Evolutionary conservation across 805 yeast species (phyloP).

Genomic region (Priceomyces castillae): DNA sequence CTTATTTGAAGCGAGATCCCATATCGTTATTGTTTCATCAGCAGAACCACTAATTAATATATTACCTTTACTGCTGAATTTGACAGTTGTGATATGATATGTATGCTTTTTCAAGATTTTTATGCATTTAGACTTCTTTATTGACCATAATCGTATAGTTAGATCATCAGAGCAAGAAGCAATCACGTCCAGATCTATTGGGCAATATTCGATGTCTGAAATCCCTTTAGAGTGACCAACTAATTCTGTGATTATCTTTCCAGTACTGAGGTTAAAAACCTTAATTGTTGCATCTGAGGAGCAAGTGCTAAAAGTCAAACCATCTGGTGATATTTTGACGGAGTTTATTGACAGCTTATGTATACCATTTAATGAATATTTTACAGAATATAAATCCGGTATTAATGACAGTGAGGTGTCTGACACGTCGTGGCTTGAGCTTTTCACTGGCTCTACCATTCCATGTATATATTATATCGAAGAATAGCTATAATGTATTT

Average conservation of each 20-base stretch:
- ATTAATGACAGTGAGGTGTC: not conserved
- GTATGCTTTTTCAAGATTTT: conserved; percentile 72
- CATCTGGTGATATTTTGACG: conserved; percentile 62
- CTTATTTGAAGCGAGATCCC: conserved; percentile 77
- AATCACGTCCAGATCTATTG: conserved; percentile 59
- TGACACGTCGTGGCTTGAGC: not conserved
- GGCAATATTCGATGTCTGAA: conserved; percentile 75
- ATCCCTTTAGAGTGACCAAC: conserved; percentile 69
- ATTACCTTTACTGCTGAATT: conserved; percentile 73
- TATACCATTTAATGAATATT: conserved; percentile 3
- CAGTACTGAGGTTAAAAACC: conserved; percentile 23
- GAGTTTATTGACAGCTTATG: conserved; percentile 32
- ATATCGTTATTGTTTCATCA: conserved; percentile 86
- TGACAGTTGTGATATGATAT: conserved; percentile 72
- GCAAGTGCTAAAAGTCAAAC: conserved; percentile 52
- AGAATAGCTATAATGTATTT: not conserved
- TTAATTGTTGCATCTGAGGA: conserved; percentile 29
- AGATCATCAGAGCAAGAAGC: conserved; percentile 89
- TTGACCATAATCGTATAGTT: conserved; percentile 71
- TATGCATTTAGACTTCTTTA: conserved; percentile 48
- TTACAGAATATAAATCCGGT: conserved; percentile 6
- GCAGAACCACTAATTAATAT: conserved; percentile 77
- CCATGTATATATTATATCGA: not conserved
- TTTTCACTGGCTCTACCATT: not conserved
- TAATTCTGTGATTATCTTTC: conserved; percentile 31